Conservation (phyloP, 192 early-diverging fungal species). For the Coemansia asiatica region DNA sequence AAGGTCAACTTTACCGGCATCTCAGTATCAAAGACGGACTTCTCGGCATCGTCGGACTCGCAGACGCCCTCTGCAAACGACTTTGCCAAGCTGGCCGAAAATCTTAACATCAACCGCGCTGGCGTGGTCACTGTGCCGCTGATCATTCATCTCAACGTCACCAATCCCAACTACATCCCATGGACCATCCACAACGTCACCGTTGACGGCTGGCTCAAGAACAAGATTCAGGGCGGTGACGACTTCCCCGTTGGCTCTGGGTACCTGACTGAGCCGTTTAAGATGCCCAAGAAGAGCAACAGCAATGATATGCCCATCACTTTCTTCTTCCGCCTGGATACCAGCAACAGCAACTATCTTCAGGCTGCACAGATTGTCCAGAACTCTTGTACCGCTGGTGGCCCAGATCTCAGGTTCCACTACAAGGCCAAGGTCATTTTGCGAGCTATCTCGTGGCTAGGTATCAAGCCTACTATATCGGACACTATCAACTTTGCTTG, state of each 20-base stretch:
- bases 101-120: conserved; percentile 37
- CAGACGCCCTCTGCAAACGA: background rate
- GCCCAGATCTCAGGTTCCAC: conserved; percentile 39
- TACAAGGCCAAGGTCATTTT: conserved; percentile 55
- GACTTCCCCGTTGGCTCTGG: conserved; percentile 55
- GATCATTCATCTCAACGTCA: conserved; percentile 52
- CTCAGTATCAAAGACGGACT: conserved; percentile 13
- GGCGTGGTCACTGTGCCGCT: conserved; percentile 55
- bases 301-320: conserved; percentile 47
- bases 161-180: conserved; percentile 58
- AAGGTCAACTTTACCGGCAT: conserved; percentile 36
- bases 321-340: conserved; percentile 53
- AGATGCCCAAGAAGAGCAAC: conserved; percentile 38
- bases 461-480: conserved; percentile 54
- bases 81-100: conserved; percentile 28
- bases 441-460: conserved; percentile 53
- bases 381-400: conserved; percentile 36
- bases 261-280: conserved; percentile 44
- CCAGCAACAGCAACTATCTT: conserved; percentile 37
- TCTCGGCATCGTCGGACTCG: background rate
- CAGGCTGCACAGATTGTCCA: conserved; percentile 40
- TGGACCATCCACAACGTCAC: conserved; percentile 60
- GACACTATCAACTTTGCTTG: conserved; percentile 51
- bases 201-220: conserved; percentile 41
- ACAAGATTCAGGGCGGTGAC: conserved; percentile 19